A percentile compares a stretch with the other conserved stretches of the same genome.
phyloP scores from a whole-genome alignment of 1,139 yeast species.

The Scheffersomyces titani region DNA sequence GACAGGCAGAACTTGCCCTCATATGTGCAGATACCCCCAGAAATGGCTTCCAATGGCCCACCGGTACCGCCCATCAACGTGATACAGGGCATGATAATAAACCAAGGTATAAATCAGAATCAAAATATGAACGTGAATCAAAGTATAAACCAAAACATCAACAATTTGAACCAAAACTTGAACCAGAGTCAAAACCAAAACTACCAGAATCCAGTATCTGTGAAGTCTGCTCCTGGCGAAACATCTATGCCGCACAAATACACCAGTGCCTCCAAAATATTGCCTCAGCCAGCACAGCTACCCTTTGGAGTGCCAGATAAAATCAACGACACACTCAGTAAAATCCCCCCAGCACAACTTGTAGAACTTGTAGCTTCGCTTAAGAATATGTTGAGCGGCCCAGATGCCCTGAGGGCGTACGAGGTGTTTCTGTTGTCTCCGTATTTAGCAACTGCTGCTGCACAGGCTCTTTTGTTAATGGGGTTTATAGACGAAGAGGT shows the following conservation, averaged over 20 bases:
- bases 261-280: slow-evolving; percentile 49
- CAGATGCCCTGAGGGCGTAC: slow-evolving; percentile 50
- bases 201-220: background rate
- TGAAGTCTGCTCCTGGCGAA: slow-evolving; percentile 4
- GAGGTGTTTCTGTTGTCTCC: slow-evolving; percentile 59
- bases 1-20: slow-evolving; percentile 50
- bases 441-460: slow-evolving; percentile 61
- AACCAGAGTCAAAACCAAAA: background rate
- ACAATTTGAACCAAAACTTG: background rate
- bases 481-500: slow-evolving; percentile 70
- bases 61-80: slow-evolving; percentile 7
- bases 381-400: slow-evolving; percentile 52
- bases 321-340: slow-evolving; percentile 55
- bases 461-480: slow-evolving; percentile 76
- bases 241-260: slow-evolving; percentile 43
- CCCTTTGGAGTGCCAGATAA: slow-evolving; percentile 53
- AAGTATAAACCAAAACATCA: background rate
- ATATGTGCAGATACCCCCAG: slow-evolving; percentile 56
- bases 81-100: background rate
- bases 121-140: background rate
- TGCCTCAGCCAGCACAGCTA: slow-evolving; percentile 49
- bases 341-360: slow-evolving; percentile 68
- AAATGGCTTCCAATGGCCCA: slow-evolving; percentile 32
- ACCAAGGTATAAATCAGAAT: background rate
- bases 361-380: slow-evolving; percentile 67